Evolutionary conservation across 2,329 filamentous ascomycete species (phyloP), one percentile per base, ranked within the genome.

Genomic region (Stemphylium beticola): DNA sequence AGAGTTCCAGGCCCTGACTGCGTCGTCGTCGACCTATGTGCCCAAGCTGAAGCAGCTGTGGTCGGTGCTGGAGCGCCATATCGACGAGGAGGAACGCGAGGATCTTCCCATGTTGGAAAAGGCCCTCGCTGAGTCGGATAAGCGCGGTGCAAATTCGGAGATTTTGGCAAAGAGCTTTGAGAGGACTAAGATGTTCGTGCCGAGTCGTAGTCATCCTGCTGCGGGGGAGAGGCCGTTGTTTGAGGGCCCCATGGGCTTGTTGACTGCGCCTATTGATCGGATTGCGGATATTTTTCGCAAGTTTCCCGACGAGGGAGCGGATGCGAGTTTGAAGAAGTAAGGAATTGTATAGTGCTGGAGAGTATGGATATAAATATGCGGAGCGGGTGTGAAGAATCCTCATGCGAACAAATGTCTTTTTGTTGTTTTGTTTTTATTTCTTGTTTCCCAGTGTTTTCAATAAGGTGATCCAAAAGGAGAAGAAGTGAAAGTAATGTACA

Each of bases 231-330:
- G 79, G 32, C 82, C 83, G 2, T 82, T 81, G 0, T 86, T 85
- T 54, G 83, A 87, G 75, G 83, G 80, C 0, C 81, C 78, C 0
- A 78, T 78, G 53, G 83, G 81, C 0, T 60, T 87, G 18, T 57
- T 87, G 68, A 73, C 81, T 0, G 83, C 84, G 12, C 85, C 85
- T 0, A 74, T 87, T 15, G 85, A 87, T 66, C 79, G 78, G 54
- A 57, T 87, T 29, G 73, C 72, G 33, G 83, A 87, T 66, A 45
- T 85, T 6, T 84, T 86, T 58, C 72, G 80, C 17, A 82, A 81
- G 65, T 87, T 85, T 60, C 82, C 82, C 2, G 71, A 79, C 5
- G 24, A 26, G 4, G 22, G 52, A 73, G 49, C 42, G 45, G 6
- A 6, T 22, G 6, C 4, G 20, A 22, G 20, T 22, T 6, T 61